Evolutionary conservation across 2,329 filamentous ascomycete genomes (phyloP), one percentile per base, ranked within the genome.

Genomic region (Claviceps sorghi): DNA sequence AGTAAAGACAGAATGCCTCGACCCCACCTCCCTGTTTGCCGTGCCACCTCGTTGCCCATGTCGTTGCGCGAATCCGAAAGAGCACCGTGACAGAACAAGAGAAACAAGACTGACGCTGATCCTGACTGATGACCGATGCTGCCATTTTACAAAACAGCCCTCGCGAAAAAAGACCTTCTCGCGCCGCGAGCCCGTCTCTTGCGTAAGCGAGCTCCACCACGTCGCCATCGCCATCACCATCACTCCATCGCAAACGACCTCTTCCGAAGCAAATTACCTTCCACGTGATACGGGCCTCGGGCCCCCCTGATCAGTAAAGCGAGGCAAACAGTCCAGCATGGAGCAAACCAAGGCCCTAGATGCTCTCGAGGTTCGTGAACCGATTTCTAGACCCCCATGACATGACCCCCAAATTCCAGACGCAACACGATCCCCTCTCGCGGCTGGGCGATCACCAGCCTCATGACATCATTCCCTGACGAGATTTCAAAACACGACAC

Each of bases 281-380:
- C 30, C 41, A 11, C 34, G 19, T 38, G 48, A 34, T 48, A 40
- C 36, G 50, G 42, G 49, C 48, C 49, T 38, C 30, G 26, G 44
- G 53, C 42, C 52, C 34, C 34, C 36, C 36, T 54, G 53, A 48
- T 52, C 54, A 55, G 49, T 46, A 43, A 26, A n/a, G 30, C 30
- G 21, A 22, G 44, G n/a, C 22, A 9, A n/a, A 50, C 29, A 55
- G 30, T 46, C 59, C 60, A 69, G 44, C 50, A 90, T 90, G 86
- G 85, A 88, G 71, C 85, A 90, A 67, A 79, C 72, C 51, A 83
- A 81, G 65, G 80, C 81, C 56, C 69, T 83, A 40, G 81, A 80
- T 59, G 79, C 80, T 52, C 67, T 84, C 48, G 79, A 80, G 75
- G 80, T 81, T 67, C 15, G 56, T 11, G 10, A 4, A 8, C 15